These are phyloP conservation scores for Candida endomychidarum DNA, from an alignment of 805 yeast species.

Conservation along the genomic window DNA sequence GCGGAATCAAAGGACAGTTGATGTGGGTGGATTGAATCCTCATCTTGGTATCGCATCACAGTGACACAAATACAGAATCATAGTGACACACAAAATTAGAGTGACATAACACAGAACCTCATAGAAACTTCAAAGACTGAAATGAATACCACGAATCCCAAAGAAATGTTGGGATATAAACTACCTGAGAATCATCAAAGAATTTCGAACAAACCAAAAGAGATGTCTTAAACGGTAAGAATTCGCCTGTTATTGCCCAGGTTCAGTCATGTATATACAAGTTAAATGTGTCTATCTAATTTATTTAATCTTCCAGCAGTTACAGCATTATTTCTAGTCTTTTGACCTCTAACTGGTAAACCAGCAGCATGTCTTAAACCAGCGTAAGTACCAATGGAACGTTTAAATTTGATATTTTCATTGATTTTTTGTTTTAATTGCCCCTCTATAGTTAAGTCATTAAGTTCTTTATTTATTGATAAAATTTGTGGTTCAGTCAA, in stretches of 20 bases:
- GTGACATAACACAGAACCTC: too few species aligned
- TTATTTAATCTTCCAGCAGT: slow-evolving; percentile 87
- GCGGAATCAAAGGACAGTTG: too few species aligned
- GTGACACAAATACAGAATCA: too few species aligned
- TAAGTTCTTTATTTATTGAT: slow-evolving; percentile 82
- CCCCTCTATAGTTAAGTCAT: slow-evolving; percentile 80
- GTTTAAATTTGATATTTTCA: slow-evolving; percentile 76
- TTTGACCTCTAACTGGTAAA: slow-evolving; percentile 70
- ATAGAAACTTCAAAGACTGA: too few species aligned
- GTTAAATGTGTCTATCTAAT: slow-evolving; percentile 51
- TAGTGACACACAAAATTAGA: too few species aligned
- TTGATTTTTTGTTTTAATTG: slow-evolving; percentile 70
- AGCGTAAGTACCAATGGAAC: slow-evolving; percentile 76
- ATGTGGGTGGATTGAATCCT: too few species aligned
- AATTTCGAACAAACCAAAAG: neutral
- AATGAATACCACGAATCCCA: too few species aligned
- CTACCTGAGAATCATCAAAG: neutral
- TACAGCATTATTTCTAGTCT: slow-evolving; percentile 84
- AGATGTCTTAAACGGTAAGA: too few species aligned
- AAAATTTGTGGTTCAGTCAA: slow-evolving; percentile 83
- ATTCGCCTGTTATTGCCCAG: too few species aligned
- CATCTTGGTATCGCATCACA: too few species aligned
- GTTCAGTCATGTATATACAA: slow-evolving; percentile 11
- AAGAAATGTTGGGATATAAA: too few species aligned
- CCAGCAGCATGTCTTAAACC: slow-evolving; percentile 91